Percentiles rank a stretch among this genome's conserved stretches.
Evolutionary conservation across 2,329 filamentous ascomycete species (phyloP).

Genomic region (Beauveria scarabaeidicola): DNA sequence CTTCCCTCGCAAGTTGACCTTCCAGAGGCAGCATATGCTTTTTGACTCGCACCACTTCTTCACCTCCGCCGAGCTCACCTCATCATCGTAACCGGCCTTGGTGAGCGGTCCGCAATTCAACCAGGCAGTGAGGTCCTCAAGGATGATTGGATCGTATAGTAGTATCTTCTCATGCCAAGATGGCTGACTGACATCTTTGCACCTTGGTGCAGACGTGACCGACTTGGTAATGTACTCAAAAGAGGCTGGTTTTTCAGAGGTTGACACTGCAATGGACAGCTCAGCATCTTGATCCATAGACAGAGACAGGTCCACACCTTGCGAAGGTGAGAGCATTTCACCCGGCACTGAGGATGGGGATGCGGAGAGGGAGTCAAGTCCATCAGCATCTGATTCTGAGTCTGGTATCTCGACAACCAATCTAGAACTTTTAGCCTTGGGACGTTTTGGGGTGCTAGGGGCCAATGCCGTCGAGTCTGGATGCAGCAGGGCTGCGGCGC

Average conservation of each 20-base stretch:
- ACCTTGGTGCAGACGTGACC: slow-evolving; percentile 41
- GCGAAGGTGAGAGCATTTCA: slow-evolving; percentile 35
- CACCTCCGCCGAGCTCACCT: slow-evolving; percentile 56
- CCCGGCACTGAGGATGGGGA: slow-evolving; percentile 29
- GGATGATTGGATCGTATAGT: slow-evolving; percentile 80
- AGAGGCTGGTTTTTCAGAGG: slow-evolving; percentile 34
- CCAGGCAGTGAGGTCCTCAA: slow-evolving; percentile 80
- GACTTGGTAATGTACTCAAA: slow-evolving; percentile 48
- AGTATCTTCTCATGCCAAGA: slow-evolving; percentile 92
- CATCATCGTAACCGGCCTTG: slow-evolving; percentile 54
- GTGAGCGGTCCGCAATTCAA: slow-evolving; percentile 64
- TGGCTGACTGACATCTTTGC: slow-evolving; percentile 40
- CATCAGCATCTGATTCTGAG: slow-evolving; percentile 34
- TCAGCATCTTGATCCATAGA: slow-evolving; percentile 38
- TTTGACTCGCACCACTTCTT: slow-evolving; percentile 86
- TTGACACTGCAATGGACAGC: slow-evolving; percentile 29
- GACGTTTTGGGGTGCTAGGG: slow-evolving; percentile 13
- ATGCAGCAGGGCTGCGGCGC: background rate
- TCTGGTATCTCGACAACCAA: slow-evolving; percentile 41
- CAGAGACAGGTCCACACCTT: slow-evolving; percentile 33
- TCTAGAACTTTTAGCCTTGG: slow-evolving; percentile 12
- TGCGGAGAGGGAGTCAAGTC: slow-evolving; percentile 16
- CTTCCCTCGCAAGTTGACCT: slow-evolving; percentile 42
- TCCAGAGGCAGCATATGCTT: slow-evolving; percentile 77
- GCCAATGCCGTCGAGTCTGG: background rate